Evolutionary conservation across 108 stramenopile genomes (phyloP).

Genomic region (Cyclotella cryptica): DNA sequence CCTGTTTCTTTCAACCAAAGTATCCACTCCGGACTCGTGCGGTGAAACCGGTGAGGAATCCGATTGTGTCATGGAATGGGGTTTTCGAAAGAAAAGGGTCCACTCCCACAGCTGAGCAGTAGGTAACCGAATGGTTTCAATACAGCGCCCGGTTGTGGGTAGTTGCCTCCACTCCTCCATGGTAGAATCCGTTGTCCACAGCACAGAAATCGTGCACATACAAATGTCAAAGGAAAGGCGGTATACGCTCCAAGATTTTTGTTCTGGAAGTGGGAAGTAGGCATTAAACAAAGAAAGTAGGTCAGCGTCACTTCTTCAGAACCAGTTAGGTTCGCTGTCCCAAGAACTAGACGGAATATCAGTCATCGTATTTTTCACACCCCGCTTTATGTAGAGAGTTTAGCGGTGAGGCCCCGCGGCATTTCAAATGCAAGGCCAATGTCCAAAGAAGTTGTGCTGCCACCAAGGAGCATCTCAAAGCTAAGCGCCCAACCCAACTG

Average conservation of each 20-base stretch:
- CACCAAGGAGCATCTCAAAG: not conserved
- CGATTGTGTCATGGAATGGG: too few relatives aligned
- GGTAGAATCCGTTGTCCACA: slow-evolving; percentile 15
- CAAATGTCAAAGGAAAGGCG: not conserved
- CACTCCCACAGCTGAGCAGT: slow-evolving; percentile 22
- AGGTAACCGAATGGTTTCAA: slow-evolving; percentile 1
- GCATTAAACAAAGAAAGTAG: slow-evolving; percentile 5
- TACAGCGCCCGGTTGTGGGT: not conserved
- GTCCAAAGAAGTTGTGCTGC: slow-evolving; percentile 1
- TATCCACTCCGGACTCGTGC: too few relatives aligned
- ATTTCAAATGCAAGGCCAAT: not conserved
- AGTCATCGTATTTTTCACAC: not conserved
- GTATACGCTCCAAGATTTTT: slow-evolving; percentile 18
- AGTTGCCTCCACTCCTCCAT: slow-evolving; percentile 21
- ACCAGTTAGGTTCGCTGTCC: slow-evolving; percentile 17
- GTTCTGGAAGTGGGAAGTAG: slow-evolving; percentile 8
- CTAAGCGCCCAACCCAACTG: slow-evolving; percentile 6
- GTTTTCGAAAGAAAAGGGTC: slow-evolving; percentile 12
- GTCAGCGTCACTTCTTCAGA: slow-evolving; percentile 5
- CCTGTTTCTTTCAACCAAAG: too few relatives aligned
- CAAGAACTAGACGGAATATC: slow-evolving; percentile 26
- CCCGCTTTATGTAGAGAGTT: slow-evolving; percentile 16
- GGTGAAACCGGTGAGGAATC: too few relatives aligned
- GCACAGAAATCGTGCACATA: slow-evolving; percentile 15
- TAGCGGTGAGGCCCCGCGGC: not conserved